Base-by-base conservation (phyloP, 1,139 yeast genomes). In the Candida tropicalis region DNA sequence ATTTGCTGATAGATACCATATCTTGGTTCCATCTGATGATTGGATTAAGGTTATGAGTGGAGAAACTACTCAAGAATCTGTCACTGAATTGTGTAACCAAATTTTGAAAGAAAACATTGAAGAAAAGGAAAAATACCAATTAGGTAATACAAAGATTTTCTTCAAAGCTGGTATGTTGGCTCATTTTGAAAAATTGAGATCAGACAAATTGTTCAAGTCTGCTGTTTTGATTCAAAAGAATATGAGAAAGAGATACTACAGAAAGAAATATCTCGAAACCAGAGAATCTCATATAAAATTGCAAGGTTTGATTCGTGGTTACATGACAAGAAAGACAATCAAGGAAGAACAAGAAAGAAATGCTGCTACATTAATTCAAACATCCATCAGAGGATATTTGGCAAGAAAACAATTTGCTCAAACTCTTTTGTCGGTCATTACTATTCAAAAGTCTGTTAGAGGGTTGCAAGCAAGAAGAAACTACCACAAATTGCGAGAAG, bases 151-250 rank as follows among this genome's bases (percentile, higher is more conserved):
- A 32, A 93, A 93, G 64, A 89, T 93, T 39, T 93, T 93, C 67
- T 93, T 93, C 75, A 90, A 91, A 63, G 96, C 97, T 29, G 99
- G 99, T 57, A 89, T 93, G 75, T 76, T 93, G 59, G 99, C 98
- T 15, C 85, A 84, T 53, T 79, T 93, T 52, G 99, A 93, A 67
- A 89, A 89, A 54, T 68, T 86, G 56, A 82, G 98, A 63, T 70
- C 89, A 20, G 89, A 85, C 54, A 87, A 89, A 56, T 77, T 90
- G 51, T 79, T 79, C 59, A 78, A 70, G 44, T 84, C 96, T 42
- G 97, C 97, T 3, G 83, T 83, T 18, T 70, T 86, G 67, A 85
- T 93, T 52, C 99, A 93, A 69, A 90, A 89, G 78, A 82, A 87
- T 56, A 72, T 91, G 60, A 81, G 88, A 59, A 86, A 80, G 64